These are phyloP conservation scores for Dactylellina haptotyla DNA, from an alignment of 2,329 filamentous ascomycete species.

Conservation along the genomic window DNA sequence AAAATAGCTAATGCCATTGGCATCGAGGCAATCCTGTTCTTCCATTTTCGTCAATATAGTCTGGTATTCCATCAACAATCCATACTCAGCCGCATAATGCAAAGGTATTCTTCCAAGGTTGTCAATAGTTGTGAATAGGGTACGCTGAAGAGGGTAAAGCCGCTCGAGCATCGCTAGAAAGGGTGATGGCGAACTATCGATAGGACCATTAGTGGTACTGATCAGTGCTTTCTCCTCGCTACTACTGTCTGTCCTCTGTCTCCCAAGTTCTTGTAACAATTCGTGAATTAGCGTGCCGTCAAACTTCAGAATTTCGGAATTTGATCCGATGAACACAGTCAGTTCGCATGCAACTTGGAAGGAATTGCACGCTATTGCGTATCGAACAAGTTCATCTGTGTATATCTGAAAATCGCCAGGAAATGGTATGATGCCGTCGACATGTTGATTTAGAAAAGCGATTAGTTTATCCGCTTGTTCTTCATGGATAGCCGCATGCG, in stretches of 20 bases:
- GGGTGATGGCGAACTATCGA: too few species aligned
- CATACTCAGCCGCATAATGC: neutral
- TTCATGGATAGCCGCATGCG: neutral
- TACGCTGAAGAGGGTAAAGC: neutral
- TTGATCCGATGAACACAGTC: conserved; percentile 1
- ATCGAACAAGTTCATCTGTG: neutral
- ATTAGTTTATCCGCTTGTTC: neutral
- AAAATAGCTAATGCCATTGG: neutral
- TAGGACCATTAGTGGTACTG: neutral
- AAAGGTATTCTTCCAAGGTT: conserved; percentile 2
- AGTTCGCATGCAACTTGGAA: neutral
- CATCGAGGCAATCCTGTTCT: neutral
- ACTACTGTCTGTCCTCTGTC: neutral
- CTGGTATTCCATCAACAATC: neutral
- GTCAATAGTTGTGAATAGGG: neutral
- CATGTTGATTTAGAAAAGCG: neutral
- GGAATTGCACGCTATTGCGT: neutral
- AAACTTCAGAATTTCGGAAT: neutral
- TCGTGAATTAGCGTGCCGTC: neutral
- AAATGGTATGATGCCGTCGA: neutral
- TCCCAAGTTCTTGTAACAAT: neutral
- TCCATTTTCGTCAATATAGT: conserved; percentile 1
- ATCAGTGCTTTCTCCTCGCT: too few species aligned
- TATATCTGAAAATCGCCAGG: neutral
- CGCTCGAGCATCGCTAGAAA: neutral